These are phyloP conservation scores for Penicillium italicum DNA, from an alignment of 2,329 filamentous ascomycete species.

Conservation along the genomic window DNA sequence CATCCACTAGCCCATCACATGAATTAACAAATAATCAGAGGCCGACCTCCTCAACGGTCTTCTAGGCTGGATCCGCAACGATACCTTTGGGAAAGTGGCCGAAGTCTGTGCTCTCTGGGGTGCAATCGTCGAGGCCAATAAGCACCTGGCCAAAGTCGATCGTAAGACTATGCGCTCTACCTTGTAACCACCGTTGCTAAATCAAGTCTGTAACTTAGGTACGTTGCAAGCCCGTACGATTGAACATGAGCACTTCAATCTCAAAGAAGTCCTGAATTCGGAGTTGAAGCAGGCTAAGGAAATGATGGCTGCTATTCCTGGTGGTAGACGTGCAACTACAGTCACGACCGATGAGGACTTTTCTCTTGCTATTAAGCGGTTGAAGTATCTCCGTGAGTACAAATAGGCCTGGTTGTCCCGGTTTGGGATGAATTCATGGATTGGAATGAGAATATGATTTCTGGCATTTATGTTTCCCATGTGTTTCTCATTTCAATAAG, in stretches of 20 bases:
- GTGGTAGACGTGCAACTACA: not conserved
- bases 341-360: constrained; percentile 1
- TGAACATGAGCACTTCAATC: not conserved
- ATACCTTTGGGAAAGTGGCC: constrained; percentile 4
- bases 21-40: not conserved
- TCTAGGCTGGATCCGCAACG: constrained; percentile 8
- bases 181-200: not conserved
- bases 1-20: not conserved
- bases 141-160: not conserved
- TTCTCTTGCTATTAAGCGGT: constrained; percentile 3
- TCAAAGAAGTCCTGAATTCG: not conserved
- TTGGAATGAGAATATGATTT: not conserved
- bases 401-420: not conserved
- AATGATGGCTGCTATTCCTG: constrained; percentile 2
- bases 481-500: not conserved
- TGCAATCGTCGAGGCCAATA: constrained; percentile 4
- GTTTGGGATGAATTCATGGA: not conserved
- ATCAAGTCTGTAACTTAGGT: not conserved
- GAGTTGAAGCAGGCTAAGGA: constrained; percentile 1
- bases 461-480: not conserved
- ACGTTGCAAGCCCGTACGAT: not conserved
- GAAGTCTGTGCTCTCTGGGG: constrained; percentile 6
- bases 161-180: not conserved
- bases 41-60: constrained; percentile 1
- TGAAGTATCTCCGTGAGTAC: constrained; percentile 5